Conservation (phyloP, 495 filamentous ascomycete species). For the Mycothermus thermophilus region DNA sequence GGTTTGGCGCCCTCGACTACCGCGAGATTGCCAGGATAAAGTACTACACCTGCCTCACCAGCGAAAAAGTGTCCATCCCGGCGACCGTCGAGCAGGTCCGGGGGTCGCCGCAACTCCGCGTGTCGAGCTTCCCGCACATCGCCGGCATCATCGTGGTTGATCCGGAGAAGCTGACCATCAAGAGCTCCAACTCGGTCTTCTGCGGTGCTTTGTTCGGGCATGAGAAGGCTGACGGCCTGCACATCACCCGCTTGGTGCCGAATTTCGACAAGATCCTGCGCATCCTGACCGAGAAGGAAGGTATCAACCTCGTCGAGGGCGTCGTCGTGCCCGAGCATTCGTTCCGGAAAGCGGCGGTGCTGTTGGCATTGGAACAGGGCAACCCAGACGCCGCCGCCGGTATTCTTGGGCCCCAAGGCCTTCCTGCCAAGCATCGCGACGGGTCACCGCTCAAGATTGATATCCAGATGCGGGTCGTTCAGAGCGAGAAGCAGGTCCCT, state of each 20-base stretch:
- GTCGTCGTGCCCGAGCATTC: conserved; percentile 93
- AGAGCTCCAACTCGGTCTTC: conserved; percentile 89
- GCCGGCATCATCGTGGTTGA: conserved; percentile 89
- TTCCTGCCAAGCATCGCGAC: conserved; percentile 77
- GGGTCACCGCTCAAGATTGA: conserved; percentile 85
- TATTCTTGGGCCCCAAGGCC: conserved; percentile 67
- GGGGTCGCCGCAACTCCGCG: conserved; percentile 50
- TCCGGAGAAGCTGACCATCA: conserved; percentile 59
- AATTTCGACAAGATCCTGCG: conserved; percentile 71
- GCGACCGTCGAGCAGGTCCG: conserved; percentile 55
- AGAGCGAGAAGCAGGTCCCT: conserved; percentile 51
- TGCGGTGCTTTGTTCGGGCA: conserved; percentile 83
- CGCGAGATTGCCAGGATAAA: conserved; percentile 52
- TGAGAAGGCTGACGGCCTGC: conserved; percentile 62
- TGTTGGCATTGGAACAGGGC: conserved; percentile 69
- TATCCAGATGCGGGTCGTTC: conserved; percentile 88
- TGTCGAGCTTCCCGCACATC: conserved; percentile 93
- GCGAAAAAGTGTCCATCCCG: conserved; percentile 62
- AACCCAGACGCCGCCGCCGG: conserved; percentile 58
- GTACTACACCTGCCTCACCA: conserved; percentile 68
- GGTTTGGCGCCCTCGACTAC: conserved; percentile 56
- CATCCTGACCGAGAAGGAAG: conserved; percentile 74
- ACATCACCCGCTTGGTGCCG: conserved; percentile 69
- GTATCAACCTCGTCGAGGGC: conserved; percentile 71
- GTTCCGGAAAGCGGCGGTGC: conserved; percentile 75